These are phyloP conservation scores for Brassica incana DNA, from an alignment of 345 rosid genomes.

Conservation along the genomic window DNA sequence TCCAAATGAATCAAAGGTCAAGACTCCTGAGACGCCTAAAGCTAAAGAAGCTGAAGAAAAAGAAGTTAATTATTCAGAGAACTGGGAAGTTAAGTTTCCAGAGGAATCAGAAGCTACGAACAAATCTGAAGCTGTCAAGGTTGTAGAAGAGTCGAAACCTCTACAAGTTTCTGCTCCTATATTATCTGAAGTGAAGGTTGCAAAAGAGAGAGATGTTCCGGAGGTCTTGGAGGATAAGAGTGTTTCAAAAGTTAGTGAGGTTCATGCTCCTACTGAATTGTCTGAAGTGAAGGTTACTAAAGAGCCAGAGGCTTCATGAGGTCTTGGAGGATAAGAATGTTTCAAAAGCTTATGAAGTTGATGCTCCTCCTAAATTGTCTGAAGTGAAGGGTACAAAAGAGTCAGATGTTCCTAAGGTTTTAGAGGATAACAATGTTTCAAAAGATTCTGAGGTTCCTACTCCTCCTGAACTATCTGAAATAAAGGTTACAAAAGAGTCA, in stretches of 20 bases:
- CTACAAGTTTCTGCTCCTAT: background rate
- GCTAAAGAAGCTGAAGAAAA: slow-evolving; percentile 3
- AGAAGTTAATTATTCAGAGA: slow-evolving; percentile 15
- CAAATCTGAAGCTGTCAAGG: background rate
- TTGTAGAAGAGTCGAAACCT: slow-evolving; percentile 9
- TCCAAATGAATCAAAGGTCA: slow-evolving; percentile 11
- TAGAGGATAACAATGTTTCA: slow-evolving; percentile 17
- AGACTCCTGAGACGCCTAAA: slow-evolving; percentile 33
- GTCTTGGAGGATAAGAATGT: slow-evolving; percentile 18
- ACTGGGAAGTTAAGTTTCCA: slow-evolving; percentile 37
- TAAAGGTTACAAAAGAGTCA: background rate
- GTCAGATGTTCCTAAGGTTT: slow-evolving; percentile 1
- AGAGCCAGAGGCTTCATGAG: slow-evolving; percentile 12
- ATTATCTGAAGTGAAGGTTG: slow-evolving; percentile 18
- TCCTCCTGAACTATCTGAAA: background rate
- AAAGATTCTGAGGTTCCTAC: background rate
- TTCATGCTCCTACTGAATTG: background rate
- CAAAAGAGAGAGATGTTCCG: slow-evolving; percentile 14
- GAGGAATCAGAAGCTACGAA: slow-evolving; percentile 26
- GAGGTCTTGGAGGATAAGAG: slow-evolving; percentile 22
- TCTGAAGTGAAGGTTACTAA: slow-evolving; percentile 17
- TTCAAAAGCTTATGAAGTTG: background rate
- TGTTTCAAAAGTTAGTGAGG: slow-evolving; percentile 1
- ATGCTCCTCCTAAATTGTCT: background rate
- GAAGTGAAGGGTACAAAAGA: slow-evolving; percentile 18